Evolutionary conservation across 208 protist genomes (phyloP), one percentile per base, ranked within the genome.

Genomic region (Trypanosoma avium): DNA sequence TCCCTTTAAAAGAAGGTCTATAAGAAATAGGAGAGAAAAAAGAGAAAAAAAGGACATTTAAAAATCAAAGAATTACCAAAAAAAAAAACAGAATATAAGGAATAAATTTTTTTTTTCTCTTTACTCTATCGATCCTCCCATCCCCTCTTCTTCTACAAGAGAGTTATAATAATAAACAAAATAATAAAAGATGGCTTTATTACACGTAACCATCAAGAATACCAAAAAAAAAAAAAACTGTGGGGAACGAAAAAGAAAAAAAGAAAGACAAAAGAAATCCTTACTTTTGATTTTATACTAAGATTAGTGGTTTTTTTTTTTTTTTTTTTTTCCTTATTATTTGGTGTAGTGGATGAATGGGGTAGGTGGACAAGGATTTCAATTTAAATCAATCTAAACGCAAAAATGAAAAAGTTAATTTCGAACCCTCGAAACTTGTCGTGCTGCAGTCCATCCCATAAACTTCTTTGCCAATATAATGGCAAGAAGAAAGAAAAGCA

Each of bases 401-500:
- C 21, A 32, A 0, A 9, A 52, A 17, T 15, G 1, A 3, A 52
- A 30, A n/a, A 30, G 21, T 24, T 29, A 58, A 45, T 12, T 9
- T 42, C 13, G 13, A 63, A 30, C 12, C 21, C 1, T 21, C 27
- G 42, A 43, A 2, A 54, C 12, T 27, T 63, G 26, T 21, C 33
- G 21, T 53, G n/a, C 32, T 27, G 46, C 48, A 24, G 21, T 17
- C 10, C 29, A 53, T 19, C 42, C 42, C 7, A 22, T 69, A 33
- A 69, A 1, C 21, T 35, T 61, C 30, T 42, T 69, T 22, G 35
- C 45, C 4, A 69, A 17, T 3, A 61, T 33, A 49, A 64, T 30
- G 5, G 65, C 65, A 9, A 71, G 17, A 29, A 71, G 6, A 7
- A 71, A 22, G 22, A 71, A 71, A 17, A 50, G 6, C 17, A 71